Evolutionary conservation across 305 asterid species (phyloP).

Genomic region (Solanum chacoense): DNA sequence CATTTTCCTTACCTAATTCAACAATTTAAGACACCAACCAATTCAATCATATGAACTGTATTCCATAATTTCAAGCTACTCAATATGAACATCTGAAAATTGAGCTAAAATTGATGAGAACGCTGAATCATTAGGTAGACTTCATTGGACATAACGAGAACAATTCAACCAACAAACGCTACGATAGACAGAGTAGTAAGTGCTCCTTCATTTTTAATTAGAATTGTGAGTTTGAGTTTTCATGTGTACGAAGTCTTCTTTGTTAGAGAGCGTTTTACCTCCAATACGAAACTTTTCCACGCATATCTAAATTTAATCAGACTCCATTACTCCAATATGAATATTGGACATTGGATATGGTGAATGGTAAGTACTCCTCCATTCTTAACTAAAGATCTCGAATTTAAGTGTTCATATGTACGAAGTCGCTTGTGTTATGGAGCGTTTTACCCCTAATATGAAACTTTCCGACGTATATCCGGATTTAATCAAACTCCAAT

Average conservation of each 20-base stretch:
- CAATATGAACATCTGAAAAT: not conserved
- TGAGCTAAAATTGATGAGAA: not conserved
- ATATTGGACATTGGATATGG: not conserved
- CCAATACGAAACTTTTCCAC: not conserved
- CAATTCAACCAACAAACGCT: not conserved
- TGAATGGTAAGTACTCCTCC: too few species aligned
- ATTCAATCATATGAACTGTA: not conserved
- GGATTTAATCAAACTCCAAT: too few species aligned
- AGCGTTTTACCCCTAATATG: too few species aligned
- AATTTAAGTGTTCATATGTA: not conserved
- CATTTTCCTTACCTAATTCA: not conserved
- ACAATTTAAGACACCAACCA: not conserved
- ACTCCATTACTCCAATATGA: not conserved
- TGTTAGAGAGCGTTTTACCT: too few species aligned
- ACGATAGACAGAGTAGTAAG: too few species aligned
- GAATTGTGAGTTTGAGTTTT: not conserved
- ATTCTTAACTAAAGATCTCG: too few species aligned
- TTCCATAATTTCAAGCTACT: not conserved
- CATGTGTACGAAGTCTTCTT: too few species aligned
- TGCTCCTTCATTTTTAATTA: too few species aligned
- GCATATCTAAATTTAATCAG: too few species aligned
- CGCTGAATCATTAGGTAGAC: not conserved
- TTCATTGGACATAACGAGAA: not conserved
- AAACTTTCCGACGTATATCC: too few species aligned
- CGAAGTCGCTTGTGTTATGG: not conserved